phyloP scores from a whole-genome alignment of 805 yeast genomes.

The Nakazawaea ambrosiae region DNA sequence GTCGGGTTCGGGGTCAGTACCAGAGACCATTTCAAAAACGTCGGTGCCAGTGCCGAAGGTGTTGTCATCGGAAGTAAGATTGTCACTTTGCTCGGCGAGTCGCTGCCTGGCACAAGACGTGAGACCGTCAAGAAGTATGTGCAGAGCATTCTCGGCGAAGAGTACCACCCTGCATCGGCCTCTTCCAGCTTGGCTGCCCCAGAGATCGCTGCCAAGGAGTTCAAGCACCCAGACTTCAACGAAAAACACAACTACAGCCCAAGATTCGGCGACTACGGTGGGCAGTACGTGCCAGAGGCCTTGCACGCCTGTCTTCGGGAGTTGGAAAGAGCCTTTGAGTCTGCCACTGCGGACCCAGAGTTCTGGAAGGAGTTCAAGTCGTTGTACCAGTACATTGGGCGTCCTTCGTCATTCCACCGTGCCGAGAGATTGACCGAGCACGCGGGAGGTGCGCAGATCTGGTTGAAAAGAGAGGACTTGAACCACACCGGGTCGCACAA shows the following conservation, averaged over 20 bases:
- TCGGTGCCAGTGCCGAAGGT: slow-evolving; percentile 84
- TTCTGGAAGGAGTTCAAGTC: slow-evolving; percentile 92
- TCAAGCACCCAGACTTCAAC: slow-evolving; percentile 28
- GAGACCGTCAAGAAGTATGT: slow-evolving; percentile 62
- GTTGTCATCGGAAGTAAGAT: slow-evolving; percentile 92
- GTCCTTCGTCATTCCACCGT: slow-evolving; percentile 88
- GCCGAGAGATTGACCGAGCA: slow-evolving; percentile 86
- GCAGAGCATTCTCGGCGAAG: slow-evolving; percentile 54
- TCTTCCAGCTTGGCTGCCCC: slow-evolving; percentile 1
- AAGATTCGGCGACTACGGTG: slow-evolving; percentile 93
- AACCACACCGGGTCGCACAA: slow-evolving; percentile 88
- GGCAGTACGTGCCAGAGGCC: slow-evolving; percentile 98
- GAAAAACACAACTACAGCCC: slow-evolving; percentile 67
- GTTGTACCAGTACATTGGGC: slow-evolving; percentile 87
- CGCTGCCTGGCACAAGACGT: slow-evolving; percentile 55
- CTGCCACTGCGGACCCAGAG: slow-evolving; percentile 78
- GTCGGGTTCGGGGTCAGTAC: slow-evolving; percentile 97
- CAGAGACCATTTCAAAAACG: slow-evolving; percentile 78
- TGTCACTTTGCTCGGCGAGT: slow-evolving; percentile 59
- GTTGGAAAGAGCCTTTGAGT: slow-evolving; percentile 81
- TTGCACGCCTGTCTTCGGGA: slow-evolving; percentile 86
- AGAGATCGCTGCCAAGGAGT: slow-evolving; percentile 13
- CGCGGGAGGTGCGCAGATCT: slow-evolving; percentile 93
- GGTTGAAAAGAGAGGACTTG: slow-evolving; percentile 96
- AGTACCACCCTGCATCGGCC: slow-evolving; percentile 23